A percentile compares a stretch with the other conserved stretches of the same genome.
Conservation (phyloP, 331 rosid species). For the Saraca asoca region DNA sequence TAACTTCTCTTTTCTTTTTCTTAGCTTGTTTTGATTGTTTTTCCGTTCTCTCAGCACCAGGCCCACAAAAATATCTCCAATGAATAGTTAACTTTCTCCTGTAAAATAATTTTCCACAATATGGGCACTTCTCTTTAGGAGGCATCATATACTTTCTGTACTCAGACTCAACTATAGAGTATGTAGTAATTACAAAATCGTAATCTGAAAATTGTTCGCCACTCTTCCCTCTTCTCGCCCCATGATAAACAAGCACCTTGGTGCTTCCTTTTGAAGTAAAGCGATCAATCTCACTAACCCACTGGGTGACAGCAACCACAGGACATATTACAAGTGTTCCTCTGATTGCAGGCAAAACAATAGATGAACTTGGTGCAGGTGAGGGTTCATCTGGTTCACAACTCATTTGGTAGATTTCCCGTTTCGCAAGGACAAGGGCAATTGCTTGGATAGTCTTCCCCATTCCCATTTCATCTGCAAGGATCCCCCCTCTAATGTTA, state of each 20-base stretch:
- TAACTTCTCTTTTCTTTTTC: constrained; percentile 46
- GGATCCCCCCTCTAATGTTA: constrained; percentile 74
- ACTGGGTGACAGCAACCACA: constrained; percentile 87
- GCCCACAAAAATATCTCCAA: constrained; percentile 73
- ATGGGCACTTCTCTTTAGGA: constrained; percentile 68
- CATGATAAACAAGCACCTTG: constrained; percentile 82
- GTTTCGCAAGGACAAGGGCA: constrained; percentile 86
- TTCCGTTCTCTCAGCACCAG: constrained; percentile 61
- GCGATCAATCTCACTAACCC: constrained; percentile 79
- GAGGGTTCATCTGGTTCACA: constrained; percentile 46
- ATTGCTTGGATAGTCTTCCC: constrained; percentile 98
- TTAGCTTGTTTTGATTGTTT: constrained; percentile 80
- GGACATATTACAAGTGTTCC: constrained; percentile 92
- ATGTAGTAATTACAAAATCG: constrained; percentile 88
- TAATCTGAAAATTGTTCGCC: constrained; percentile 49
- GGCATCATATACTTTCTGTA: constrained; percentile 84
- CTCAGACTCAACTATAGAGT: constrained; percentile 79
- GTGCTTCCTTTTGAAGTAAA: constrained; percentile 80
- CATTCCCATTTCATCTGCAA: constrained; percentile 99
- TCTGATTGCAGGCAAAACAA: constrained; percentile 45
- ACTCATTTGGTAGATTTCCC: constrained; percentile 37
- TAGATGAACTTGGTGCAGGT: constrained; percentile 49
- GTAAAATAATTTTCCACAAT: constrained; percentile 54
- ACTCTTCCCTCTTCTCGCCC: constrained; percentile 69
- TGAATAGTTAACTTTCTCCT: constrained; percentile 46